These are phyloP conservation scores for Alisma plantagoaquatica DNA, from an alignment of 106 monocot genomes.

Conservation along the genomic window DNA sequence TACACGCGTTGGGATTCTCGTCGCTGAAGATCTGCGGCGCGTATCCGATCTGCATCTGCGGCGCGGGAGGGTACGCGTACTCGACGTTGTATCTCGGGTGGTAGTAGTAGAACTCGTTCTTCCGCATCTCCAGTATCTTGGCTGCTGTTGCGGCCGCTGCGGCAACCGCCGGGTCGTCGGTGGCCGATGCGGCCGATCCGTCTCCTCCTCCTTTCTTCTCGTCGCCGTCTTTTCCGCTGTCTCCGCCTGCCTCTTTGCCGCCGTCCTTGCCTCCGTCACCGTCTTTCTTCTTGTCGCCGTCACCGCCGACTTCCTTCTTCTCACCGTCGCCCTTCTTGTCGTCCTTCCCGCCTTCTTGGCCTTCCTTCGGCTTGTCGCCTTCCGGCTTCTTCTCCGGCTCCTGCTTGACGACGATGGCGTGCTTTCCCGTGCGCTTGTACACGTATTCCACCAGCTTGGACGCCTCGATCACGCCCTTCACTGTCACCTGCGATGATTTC, in stretches of 20 bases:
- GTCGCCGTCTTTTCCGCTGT: not conserved
- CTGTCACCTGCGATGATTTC: conserved; percentile 55
- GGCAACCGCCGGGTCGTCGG: not conserved
- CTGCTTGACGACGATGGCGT: conserved; percentile 40
- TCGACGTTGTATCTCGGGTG: conserved; percentile 14
- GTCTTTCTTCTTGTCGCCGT: conserved; percentile 1
- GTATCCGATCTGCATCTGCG: too few relatives aligned
- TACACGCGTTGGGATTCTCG: conserved; percentile 20
- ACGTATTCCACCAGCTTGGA: conserved; percentile 50
- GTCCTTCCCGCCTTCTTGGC: conserved; percentile 4
- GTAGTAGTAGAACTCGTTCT: conserved; percentile 6
- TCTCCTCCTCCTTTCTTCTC: not conserved
- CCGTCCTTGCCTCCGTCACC: not conserved
- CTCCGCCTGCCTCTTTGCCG: conserved; percentile 2
- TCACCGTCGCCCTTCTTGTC: conserved; percentile 7
- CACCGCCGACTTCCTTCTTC: conserved; percentile 4
- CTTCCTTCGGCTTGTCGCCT: not conserved
- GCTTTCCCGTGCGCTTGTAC: conserved; percentile 74
- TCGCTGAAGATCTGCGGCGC: conserved; percentile 23
- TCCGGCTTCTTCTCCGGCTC: conserved; percentile 33
- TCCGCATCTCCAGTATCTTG: conserved; percentile 5
- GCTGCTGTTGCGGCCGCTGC: conserved; percentile 8
- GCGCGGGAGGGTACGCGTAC: conserved; percentile 20
- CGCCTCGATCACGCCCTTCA: conserved; percentile 56
- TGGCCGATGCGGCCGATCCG: not conserved